phyloP scores from a whole-genome alignment of 1,284 basidiomycete genomes.

The Wallemia ichthyophaga region DNA sequence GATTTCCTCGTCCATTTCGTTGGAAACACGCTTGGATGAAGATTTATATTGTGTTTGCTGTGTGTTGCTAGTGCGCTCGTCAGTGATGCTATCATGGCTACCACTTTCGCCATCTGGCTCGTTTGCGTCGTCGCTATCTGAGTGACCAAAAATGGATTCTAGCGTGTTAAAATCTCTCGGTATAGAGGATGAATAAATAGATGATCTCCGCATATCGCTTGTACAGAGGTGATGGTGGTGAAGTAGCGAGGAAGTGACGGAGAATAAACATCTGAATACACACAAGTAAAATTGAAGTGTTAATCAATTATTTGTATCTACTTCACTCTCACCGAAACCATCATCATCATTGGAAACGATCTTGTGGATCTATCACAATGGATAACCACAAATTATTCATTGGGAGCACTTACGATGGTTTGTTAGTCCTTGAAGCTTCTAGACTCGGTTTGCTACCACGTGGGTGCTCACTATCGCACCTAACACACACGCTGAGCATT shows the following conservation, averaged over 20 bases:
- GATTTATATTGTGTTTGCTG: background rate
- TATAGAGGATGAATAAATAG: background rate
- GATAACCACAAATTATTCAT: constrained; percentile 26
- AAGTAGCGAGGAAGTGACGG: background rate
- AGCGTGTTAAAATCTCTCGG: background rate
- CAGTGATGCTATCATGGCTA: background rate
- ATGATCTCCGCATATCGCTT: background rate
- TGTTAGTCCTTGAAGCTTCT: constrained; percentile 83
- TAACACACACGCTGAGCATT: background rate
- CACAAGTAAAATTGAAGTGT: too few species aligned
- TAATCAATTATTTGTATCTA: too few species aligned
- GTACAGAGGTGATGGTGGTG: background rate
- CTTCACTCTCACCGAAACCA: background rate
- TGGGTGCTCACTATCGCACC: background rate
- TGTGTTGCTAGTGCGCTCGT: background rate
- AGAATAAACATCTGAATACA: background rate
- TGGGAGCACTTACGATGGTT: constrained; percentile 74
- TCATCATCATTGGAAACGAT: background rate
- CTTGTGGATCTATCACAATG: background rate
- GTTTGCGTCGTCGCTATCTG: background rate
- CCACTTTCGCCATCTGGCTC: background rate
- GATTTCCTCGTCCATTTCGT: too few species aligned
- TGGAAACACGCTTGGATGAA: too few species aligned
- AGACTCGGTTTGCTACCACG: constrained; percentile 64
- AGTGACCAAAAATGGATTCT: background rate